Percentiles rank a stretch among this genome's conserved stretches.
Conservation (phyloP, 2,329 filamentous ascomycete species). For the Ophiostoma triangulosporum region DNA sequence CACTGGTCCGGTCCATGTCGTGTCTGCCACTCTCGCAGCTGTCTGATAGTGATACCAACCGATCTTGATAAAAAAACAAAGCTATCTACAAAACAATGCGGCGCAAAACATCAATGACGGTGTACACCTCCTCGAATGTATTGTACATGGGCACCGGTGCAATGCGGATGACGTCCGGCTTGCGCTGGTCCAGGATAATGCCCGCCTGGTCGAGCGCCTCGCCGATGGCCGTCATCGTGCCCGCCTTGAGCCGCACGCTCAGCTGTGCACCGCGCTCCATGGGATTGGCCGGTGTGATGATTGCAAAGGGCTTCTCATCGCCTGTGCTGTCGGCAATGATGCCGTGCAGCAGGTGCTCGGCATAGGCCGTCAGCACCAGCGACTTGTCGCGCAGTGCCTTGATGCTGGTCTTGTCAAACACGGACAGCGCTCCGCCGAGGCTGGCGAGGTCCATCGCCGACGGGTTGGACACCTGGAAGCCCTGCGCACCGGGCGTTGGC, state of each 20-base stretch:
- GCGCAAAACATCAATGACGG: constrained; percentile 16
- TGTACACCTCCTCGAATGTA: constrained; percentile 53
- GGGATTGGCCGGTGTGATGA: constrained; percentile 59
- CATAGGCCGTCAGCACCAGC: constrained; percentile 59
- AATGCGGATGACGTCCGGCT: constrained; percentile 72
- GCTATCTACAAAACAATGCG: background rate
- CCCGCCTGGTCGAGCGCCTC: constrained; percentile 50
- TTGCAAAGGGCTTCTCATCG: constrained; percentile 30
- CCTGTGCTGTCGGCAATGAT: constrained; percentile 22
- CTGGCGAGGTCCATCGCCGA: constrained; percentile 64
- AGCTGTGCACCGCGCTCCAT: constrained; percentile 63
- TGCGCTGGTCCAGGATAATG: constrained; percentile 69
- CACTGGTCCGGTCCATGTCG: too few relatives aligned
- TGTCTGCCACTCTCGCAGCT: too few relatives aligned
- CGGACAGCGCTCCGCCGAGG: constrained; percentile 57
- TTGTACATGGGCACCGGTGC: constrained; percentile 80
- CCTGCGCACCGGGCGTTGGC: constrained; percentile 63
- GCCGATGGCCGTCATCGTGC: constrained; percentile 47
- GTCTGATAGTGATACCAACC: too few relatives aligned
- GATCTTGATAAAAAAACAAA: too few relatives aligned
- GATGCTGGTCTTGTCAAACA: constrained; percentile 64
- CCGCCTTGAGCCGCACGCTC: constrained; percentile 55
- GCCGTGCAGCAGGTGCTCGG: constrained; percentile 50
- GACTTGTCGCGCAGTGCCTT: constrained; percentile 55
- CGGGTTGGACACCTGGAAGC: constrained; percentile 78